phyloP scores from a whole-genome alignment of 108 stramenopile genomes.

The Nannochloropsis gaditana region DNA sequence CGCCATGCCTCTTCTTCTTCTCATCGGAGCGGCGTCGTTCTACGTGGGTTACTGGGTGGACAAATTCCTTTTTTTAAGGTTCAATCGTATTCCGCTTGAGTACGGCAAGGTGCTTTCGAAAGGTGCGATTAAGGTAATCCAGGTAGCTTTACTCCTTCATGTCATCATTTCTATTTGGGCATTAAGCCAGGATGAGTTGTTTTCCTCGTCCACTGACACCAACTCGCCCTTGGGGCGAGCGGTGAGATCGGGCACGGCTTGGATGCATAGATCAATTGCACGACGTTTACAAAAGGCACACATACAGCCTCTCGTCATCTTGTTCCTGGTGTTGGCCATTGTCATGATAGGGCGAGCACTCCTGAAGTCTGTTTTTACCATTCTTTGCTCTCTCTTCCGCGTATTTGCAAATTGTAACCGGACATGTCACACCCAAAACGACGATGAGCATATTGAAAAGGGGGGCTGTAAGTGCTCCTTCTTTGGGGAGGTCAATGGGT shows the following conservation, averaged over 20 bases:
- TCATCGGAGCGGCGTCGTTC: conserved; percentile 60
- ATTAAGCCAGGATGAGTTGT: neutral
- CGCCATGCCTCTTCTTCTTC: conserved; percentile 64
- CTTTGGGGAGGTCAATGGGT: neutral
- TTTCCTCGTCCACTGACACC: neutral
- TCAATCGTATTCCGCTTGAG: conserved; percentile 65
- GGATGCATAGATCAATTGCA: conserved; percentile 3
- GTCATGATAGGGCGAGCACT: neutral
- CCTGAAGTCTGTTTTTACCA: neutral
- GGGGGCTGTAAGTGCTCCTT: neutral
- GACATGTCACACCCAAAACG: neutral
- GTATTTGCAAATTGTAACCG: neutral
- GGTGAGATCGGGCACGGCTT: neutral
- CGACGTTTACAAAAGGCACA: neutral
- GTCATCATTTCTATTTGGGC: neutral
- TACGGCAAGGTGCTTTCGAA: conserved; percentile 45
- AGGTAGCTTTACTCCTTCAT: neutral
- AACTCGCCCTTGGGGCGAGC: neutral
- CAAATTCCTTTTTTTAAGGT: conserved; percentile 68
- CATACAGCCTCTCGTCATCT: conserved; percentile 4
- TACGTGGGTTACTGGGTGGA: conserved; percentile 67
- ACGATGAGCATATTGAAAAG: neutral
- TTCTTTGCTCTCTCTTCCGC: neutral
- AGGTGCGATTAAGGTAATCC: conserved; percentile 27
- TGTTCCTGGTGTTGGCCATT: neutral